phyloP scores from a whole-genome alignment of 1,284 basidiomycete genomes.

The Pholiota adiposa region DNA sequence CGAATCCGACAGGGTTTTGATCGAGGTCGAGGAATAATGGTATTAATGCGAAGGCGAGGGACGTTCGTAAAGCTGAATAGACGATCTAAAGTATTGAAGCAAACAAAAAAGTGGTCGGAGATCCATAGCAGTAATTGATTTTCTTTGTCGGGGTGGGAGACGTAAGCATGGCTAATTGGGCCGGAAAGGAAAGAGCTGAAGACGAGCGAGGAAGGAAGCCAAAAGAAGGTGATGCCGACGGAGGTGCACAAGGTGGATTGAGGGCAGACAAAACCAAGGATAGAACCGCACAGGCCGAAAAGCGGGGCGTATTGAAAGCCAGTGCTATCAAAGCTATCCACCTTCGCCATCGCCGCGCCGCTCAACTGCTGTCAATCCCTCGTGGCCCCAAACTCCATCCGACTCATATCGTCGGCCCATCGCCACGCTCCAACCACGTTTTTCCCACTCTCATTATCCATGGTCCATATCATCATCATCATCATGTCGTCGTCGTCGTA shows the following conservation, averaged over 20 bases:
- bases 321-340: not conserved
- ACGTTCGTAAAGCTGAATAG: conserved; percentile 1
- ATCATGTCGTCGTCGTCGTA: conserved; percentile 13
- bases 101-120: conserved; percentile 1
- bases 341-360: not conserved
- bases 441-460: conserved; percentile 12
- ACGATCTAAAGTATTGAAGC: conserved; percentile 6
- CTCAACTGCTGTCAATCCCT: conserved; percentile 1
- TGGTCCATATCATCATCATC: conserved; percentile 8
- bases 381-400: not conserved
- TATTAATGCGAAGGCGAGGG: conserved; percentile 5
- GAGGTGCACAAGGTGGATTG: not conserved
- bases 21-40: not conserved
- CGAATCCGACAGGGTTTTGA: not conserved
- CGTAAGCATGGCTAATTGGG: not conserved
- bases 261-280: conserved; percentile 1
- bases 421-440: conserved; percentile 2
- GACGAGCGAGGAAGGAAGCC: not conserved
- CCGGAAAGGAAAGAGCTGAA: not conserved
- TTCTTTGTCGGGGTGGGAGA: not conserved
- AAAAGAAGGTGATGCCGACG: not conserved
- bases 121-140: conserved; percentile 9
- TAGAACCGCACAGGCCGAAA: not conserved
- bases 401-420: conserved; percentile 3
- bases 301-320: not conserved